Conservation (phyloP, 768 basidiomycete species). For the Boletus insuetus region DNA sequence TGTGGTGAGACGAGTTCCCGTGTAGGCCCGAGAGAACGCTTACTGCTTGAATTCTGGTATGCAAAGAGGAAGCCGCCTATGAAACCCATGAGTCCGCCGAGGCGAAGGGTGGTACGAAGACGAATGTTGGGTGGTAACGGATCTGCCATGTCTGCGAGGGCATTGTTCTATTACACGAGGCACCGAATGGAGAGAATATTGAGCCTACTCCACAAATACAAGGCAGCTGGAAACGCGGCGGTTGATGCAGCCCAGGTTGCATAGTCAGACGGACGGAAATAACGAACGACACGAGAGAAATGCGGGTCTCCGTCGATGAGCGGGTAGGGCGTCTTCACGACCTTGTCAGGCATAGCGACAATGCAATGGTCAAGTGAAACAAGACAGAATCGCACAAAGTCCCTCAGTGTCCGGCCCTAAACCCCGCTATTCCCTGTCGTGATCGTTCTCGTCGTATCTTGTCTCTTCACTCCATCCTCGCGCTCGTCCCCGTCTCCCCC, state of each 20-base stretch:
- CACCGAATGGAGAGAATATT: constrained; percentile 1
- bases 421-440: constrained; percentile 16
- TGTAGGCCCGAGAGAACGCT: constrained; percentile 28
- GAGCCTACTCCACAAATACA: constrained; percentile 77
- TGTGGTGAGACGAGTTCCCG: constrained; percentile 13
- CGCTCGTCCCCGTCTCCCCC: neutral
- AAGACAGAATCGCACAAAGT: constrained; percentile 5
- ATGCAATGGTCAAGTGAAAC: neutral
- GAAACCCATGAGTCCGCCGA: constrained; percentile 80
- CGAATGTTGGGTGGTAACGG: constrained; percentile 35
- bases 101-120: constrained; percentile 40
- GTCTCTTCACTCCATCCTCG: constrained; percentile 13
- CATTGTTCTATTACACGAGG: constrained; percentile 12
- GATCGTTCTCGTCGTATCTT: constrained; percentile 25
- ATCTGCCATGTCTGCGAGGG: constrained; percentile 44
- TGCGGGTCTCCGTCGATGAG: constrained; percentile 95
- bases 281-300: constrained; percentile 79
- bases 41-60: constrained; percentile 87
- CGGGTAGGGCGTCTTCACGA: constrained; percentile 69
- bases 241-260: constrained; percentile 79
- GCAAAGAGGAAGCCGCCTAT: constrained; percentile 89
- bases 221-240: constrained; percentile 73
- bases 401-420: constrained; percentile 31
- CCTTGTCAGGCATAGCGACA: constrained; percentile 41
- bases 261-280: constrained; percentile 88